These are phyloP conservation scores for Coemansia sp. DNA, from an alignment of 192 early-diverging fungal species.

Conservation along the genomic window DNA sequence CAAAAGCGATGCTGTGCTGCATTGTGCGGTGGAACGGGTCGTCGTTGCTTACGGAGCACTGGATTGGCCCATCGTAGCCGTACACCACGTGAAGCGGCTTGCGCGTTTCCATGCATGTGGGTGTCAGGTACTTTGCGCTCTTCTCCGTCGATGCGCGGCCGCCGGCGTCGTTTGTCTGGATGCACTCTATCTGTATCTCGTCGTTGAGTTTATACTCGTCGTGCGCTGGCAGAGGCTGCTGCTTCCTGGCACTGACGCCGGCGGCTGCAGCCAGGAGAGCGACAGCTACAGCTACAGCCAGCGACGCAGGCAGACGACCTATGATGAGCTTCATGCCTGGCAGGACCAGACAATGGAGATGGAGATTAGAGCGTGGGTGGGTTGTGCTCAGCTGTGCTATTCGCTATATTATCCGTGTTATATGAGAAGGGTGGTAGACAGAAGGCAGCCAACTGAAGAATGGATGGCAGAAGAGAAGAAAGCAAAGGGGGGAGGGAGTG, in stretches of 20 bases:
- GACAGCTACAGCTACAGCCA: neutral
- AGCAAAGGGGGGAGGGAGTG: neutral
- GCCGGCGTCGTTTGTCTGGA: constrained; percentile 12
- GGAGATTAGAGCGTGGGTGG: no score
- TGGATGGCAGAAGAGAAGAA: neutral
- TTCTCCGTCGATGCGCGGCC: constrained; percentile 11
- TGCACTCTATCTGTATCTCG: constrained; percentile 30
- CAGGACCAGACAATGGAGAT: no score
- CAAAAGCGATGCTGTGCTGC: constrained; percentile 3
- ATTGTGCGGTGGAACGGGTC: constrained; percentile 29
- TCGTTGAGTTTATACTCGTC: constrained; percentile 31
- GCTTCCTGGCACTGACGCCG: neutral
- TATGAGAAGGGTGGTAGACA: no score
- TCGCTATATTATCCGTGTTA: no score
- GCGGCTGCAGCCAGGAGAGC: neutral
- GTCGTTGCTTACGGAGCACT: constrained; percentile 39
- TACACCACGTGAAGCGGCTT: constrained; percentile 31
- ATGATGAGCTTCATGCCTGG: no score
- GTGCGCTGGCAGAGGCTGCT: constrained; percentile 5
- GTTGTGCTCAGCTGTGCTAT: no score
- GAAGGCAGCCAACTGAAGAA: no score
- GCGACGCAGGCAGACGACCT: neutral
- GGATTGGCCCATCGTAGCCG: constrained; percentile 30
- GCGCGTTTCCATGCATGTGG: constrained; percentile 40
- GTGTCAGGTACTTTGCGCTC: constrained; percentile 17